phyloP scores from a whole-genome alignment of 2,329 filamentous ascomycete species.

The Exserohilum rostratum region DNA sequence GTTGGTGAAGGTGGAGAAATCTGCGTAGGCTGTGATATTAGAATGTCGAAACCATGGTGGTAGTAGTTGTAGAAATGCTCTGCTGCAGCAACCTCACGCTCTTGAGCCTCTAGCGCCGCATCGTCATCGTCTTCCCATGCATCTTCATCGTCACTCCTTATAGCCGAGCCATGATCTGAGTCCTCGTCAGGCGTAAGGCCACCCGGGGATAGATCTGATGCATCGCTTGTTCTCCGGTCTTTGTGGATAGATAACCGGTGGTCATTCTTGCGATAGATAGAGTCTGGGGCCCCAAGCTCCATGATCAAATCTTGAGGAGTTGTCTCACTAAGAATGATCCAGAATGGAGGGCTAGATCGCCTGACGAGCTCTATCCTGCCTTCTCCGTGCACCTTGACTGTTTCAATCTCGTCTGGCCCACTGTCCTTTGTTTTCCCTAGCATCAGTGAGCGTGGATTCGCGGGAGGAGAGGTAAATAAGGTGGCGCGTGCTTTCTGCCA shows the following conservation, averaged over 20 bases:
- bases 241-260: conserved; percentile 83
- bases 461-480: conserved; percentile 76
- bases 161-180: conserved; percentile 42
- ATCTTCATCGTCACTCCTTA: conserved; percentile 50
- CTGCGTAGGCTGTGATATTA: conserved; percentile 77
- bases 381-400: conserved; percentile 77
- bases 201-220: conserved; percentile 41
- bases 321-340: conserved; percentile 80
- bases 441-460: conserved; percentile 74
- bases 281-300: conserved; percentile 90
- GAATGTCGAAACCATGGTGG: conserved; percentile 88
- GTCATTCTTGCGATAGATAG: conserved; percentile 91
- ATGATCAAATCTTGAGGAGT: conserved; percentile 90
- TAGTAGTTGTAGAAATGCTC: conserved; percentile 97
- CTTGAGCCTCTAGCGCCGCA: conserved; percentile 63
- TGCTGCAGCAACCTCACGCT: conserved; percentile 63
- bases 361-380: conserved; percentile 80
- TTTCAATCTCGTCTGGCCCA: conserved; percentile 86
- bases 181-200: conserved; percentile 42
- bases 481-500: conserved; percentile 82
- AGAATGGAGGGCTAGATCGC: conserved; percentile 69
- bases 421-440: conserved; percentile 73
- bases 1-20: conserved; percentile 56
- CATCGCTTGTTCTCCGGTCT: conserved; percentile 45
- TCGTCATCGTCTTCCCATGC: conserved; percentile 55